phyloP scores from a whole-genome alignment of 2,329 filamentous ascomycete species.

The Colletotrichum sp. region DNA sequence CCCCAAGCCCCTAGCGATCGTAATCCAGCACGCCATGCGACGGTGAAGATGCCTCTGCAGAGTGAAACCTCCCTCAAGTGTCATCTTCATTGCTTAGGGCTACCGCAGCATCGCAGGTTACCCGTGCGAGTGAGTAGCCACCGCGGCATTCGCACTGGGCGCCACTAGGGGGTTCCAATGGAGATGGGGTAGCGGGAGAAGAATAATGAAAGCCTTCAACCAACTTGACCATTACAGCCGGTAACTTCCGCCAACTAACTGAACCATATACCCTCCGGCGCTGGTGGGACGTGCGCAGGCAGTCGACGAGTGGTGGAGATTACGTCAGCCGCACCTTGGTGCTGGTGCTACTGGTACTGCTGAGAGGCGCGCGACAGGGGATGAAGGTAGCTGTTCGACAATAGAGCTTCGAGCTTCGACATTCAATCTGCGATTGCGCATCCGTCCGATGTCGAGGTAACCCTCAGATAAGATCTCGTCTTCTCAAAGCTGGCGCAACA shows the following conservation, averaged over 20 bases:
- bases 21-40: constrained; percentile 74
- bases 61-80: constrained; percentile 75
- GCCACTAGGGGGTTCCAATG: constrained; percentile 60
- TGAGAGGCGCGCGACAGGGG: not conserved
- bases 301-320: not conserved
- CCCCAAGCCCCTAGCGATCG: constrained; percentile 66
- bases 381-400: not conserved
- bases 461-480: not conserved
- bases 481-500: not conserved
- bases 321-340: not conserved
- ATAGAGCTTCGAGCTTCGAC: not conserved
- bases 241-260: not conserved
- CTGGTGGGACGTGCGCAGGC: not conserved
- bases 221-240: constrained; percentile 68
- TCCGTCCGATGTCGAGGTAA: not conserved
- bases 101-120: constrained; percentile 68
- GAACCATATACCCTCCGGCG: not conserved
- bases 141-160: constrained; percentile 74
- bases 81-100: constrained; percentile 73
- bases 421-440: not conserved
- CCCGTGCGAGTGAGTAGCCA: constrained; percentile 69
- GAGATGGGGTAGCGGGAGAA: constrained; percentile 57
- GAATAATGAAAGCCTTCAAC: constrained; percentile 61
- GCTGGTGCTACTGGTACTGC: not conserved
- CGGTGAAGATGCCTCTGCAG: constrained; percentile 75